phyloP scores from a whole-genome alignment of 805 yeast genomes.

The Schizosaccharomyces cryophilus region DNA sequence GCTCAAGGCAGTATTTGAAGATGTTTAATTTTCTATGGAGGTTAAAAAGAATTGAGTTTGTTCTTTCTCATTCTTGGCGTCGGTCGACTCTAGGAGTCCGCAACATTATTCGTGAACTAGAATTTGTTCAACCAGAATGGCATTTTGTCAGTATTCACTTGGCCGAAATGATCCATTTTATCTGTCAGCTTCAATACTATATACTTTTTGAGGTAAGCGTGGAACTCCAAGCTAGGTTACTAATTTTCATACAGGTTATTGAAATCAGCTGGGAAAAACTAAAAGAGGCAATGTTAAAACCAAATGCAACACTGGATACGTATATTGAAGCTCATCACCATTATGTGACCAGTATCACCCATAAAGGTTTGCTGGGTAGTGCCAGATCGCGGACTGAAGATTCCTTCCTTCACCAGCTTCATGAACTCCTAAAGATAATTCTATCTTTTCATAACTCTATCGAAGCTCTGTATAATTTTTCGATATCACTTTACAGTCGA shows the following conservation, averaged over 20 bases:
- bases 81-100: constrained; percentile 13
- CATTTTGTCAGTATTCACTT: constrained; percentile 4
- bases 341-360: constrained; percentile 13
- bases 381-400: constrained; percentile 8
- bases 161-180: constrained; percentile 15
- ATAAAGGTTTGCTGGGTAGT: constrained; percentile 14
- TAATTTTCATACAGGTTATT: constrained; percentile 9
- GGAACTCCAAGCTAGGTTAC: too few relatives aligned
- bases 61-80: constrained; percentile 28
- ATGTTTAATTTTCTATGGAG: constrained; percentile 74
- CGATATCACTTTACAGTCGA: constrained; percentile 3
- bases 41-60: constrained; percentile 33
- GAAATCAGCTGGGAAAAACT: constrained; percentile 17
- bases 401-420: constrained; percentile 12
- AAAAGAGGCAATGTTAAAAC: constrained; percentile 9
- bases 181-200: constrained; percentile 16
- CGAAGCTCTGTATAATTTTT: constrained; percentile 9
- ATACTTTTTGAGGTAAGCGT: constrained; percentile 13
- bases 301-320: constrained; percentile 15
- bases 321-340: constrained; percentile 14
- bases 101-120: constrained; percentile 7
- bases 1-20: constrained; percentile 33
- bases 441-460: constrained; percentile 10
- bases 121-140: constrained; percentile 9
- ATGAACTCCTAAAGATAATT: constrained; percentile 13